Percentiles rank a stretch among this genome's conserved stretches.
Conservation (phyloP, 345 rosid species). For the Geranium rotundifolium region DNA sequence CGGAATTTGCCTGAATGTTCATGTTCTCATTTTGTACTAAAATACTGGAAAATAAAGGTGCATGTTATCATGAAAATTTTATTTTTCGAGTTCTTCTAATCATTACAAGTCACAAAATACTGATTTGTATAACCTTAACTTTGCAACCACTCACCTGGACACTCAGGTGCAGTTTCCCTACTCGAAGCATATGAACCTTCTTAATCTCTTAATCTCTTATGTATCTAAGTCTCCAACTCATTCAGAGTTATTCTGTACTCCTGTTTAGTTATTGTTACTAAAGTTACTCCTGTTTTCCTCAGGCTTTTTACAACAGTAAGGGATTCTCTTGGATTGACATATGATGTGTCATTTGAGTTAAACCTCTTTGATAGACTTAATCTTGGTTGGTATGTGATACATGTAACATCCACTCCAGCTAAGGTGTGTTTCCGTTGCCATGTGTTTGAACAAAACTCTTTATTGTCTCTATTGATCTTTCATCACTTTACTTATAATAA, state of each 20-base stretch:
- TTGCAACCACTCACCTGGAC: not conserved
- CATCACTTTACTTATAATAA: constrained; percentile 3
- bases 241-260: not conserved
- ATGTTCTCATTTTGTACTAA: too few relatives aligned
- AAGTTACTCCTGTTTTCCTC: constrained; percentile 12
- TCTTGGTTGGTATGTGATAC: constrained; percentile 98
- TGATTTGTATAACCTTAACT: not conserved
- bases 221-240: not conserved
- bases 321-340: constrained; percentile 97
- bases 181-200: not conserved
- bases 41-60: not conserved
- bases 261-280: not conserved
- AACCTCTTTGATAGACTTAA: constrained; percentile 89
- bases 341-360: constrained; percentile 95
- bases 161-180: not conserved
- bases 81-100: not conserved
- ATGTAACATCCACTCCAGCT: constrained; percentile 93
- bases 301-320: constrained; percentile 99
- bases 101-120: not conserved
- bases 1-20: not conserved
- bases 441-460: constrained; percentile 8
- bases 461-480: constrained; percentile 5
- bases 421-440: constrained; percentile 44
- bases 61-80: not conserved
- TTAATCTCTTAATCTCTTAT: too few relatives aligned